phyloP scores from a whole-genome alignment of 2,329 filamentous ascomycete species.

The Verticillium nonalfalfae region DNA sequence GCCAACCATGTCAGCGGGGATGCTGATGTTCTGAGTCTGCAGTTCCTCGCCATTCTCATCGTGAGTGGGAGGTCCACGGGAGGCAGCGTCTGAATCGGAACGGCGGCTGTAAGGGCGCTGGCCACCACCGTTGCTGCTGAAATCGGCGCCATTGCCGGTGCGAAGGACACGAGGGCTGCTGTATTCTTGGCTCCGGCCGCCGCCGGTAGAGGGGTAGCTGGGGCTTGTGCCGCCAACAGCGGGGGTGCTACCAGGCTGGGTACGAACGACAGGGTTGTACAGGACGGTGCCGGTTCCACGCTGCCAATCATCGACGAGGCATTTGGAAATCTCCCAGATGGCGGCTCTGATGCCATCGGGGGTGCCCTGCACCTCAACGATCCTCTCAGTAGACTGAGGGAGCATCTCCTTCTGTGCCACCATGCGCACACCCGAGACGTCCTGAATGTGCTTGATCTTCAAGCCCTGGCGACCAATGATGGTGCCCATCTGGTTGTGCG shows the following conservation, averaged over 20 bases:
- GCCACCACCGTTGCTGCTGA: conserved; percentile 56
- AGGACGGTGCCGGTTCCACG: conserved; percentile 94
- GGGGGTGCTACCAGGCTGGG: conserved; percentile 56
- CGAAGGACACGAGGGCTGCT: conserved; percentile 73
- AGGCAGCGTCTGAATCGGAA: conserved; percentile 74
- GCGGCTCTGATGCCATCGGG: conserved; percentile 94
- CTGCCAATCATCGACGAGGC: conserved; percentile 95
- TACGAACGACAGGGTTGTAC: conserved; percentile 93
- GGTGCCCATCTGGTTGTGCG: conserved; percentile 99
- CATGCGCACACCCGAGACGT: conserved; percentile 95
- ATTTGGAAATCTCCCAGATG: conserved; percentile 98
- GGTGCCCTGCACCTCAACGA: conserved; percentile 93
- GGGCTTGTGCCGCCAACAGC: conserved; percentile 19
- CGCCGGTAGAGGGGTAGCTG: conserved; percentile 24
- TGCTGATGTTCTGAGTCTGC: conserved; percentile 99
- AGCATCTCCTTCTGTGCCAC: conserved; percentile 99
- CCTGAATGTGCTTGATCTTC: conserved; percentile 99
- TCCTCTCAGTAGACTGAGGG: conserved; percentile 94
- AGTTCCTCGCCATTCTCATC: conserved; percentile 97
- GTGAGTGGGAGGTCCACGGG: conserved; percentile 77
- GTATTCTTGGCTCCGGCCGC: conserved; percentile 45
- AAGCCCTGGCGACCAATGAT: conserved; percentile 95
- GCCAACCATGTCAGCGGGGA: conserved; percentile 98
- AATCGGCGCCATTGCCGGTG: conserved; percentile 95
- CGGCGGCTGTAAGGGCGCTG: conserved; percentile 67